Conservation (phyloP, 2,329 filamentous ascomycete genomes). For the Aspergillus calidoustus region DNA sequence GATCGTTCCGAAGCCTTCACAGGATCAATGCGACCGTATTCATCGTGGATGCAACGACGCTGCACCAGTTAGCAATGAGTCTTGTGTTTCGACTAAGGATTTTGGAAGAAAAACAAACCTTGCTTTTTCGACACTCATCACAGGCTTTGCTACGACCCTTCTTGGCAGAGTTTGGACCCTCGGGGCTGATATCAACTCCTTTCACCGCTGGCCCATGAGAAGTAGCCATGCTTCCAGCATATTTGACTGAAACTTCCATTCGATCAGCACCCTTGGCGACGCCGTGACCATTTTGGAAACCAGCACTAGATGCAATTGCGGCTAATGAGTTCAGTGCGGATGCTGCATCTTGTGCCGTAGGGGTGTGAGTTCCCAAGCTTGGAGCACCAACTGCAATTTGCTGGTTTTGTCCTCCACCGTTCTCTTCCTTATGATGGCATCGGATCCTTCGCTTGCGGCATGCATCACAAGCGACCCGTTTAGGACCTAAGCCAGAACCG, state of each 20-base stretch:
- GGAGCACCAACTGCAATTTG: slow-evolving; percentile 37
- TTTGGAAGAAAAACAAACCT: slow-evolving; percentile 52
- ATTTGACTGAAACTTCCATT: slow-evolving; percentile 34
- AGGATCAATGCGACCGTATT: slow-evolving; percentile 66
- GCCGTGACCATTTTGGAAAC: slow-evolving; percentile 33
- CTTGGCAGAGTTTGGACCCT: slow-evolving; percentile 50
- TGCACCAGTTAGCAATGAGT: slow-evolving; percentile 38
- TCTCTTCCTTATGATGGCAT: slow-evolving; percentile 66
- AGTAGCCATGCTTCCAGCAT: slow-evolving; percentile 31
- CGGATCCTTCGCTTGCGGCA: slow-evolving; percentile 66
- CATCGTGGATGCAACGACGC: slow-evolving; percentile 70
- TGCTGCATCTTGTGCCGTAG: slow-evolving; percentile 44
- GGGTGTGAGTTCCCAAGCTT: slow-evolving; percentile 35
- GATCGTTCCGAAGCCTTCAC: slow-evolving; percentile 66
- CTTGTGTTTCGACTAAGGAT: background rate
- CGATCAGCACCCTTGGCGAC: slow-evolving; percentile 31
- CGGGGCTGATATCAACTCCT: slow-evolving; percentile 37
- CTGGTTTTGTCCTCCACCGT: slow-evolving; percentile 32
- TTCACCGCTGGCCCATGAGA: slow-evolving; percentile 33
- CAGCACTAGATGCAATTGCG: slow-evolving; percentile 43
- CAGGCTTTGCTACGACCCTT: slow-evolving; percentile 68
- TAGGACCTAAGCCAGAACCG: slow-evolving; percentile 63
- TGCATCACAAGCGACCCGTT: slow-evolving; percentile 64
- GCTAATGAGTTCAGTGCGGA: slow-evolving; percentile 45
- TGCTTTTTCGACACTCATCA: slow-evolving; percentile 69